A percentile compares a stretch with the other conserved stretches of the same genome.
These are phyloP conservation scores for Fusarium musae DNA, from an alignment of 2,329 filamentous ascomycete genomes.

Conservation along the genomic window DNA sequence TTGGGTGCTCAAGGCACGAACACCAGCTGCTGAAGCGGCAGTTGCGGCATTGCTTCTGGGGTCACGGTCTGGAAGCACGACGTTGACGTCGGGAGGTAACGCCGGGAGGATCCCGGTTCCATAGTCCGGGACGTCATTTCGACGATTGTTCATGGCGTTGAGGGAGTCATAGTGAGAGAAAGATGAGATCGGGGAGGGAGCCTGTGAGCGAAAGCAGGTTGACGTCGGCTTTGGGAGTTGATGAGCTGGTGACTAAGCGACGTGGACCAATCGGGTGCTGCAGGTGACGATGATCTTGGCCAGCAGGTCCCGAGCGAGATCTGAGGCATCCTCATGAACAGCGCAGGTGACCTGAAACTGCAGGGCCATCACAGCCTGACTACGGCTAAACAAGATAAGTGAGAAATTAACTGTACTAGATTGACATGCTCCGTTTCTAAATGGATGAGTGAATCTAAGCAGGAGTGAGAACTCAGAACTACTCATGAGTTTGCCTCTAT, in stretches of 20 bases:
- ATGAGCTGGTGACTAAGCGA: constrained; percentile 38
- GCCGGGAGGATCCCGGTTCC: constrained; percentile 56
- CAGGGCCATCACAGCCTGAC: not conserved
- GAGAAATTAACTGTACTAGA: fast-evolving
- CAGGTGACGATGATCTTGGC: constrained; percentile 4
- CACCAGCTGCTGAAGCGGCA: constrained; percentile 85
- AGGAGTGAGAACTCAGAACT: too few species aligned
- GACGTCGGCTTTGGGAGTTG: constrained; percentile 11
- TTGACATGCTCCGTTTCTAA: fast-evolving
- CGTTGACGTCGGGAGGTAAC: constrained; percentile 55
- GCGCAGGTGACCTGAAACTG: constrained; percentile 8
- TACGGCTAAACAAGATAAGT: not conserved
- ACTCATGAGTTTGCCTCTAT: too few species aligned
- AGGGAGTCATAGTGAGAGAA: constrained; percentile 44
- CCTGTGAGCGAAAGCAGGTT: not conserved
- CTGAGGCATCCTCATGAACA: constrained; percentile 18
- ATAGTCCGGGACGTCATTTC: constrained; percentile 46
- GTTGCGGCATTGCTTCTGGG: constrained; percentile 67
- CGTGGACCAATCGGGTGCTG: constrained; percentile 30
- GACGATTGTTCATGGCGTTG: constrained; percentile 51
- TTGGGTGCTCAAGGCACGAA: constrained; percentile 85
- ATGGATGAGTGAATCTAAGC: fast-evolving
- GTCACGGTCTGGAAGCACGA: constrained; percentile 57
- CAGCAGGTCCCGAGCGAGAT: constrained; percentile 19
- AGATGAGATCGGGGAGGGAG: not conserved